phyloP scores from a whole-genome alignment of 352 stramenopile species.

The Phytophthora tentaculata region DNA sequence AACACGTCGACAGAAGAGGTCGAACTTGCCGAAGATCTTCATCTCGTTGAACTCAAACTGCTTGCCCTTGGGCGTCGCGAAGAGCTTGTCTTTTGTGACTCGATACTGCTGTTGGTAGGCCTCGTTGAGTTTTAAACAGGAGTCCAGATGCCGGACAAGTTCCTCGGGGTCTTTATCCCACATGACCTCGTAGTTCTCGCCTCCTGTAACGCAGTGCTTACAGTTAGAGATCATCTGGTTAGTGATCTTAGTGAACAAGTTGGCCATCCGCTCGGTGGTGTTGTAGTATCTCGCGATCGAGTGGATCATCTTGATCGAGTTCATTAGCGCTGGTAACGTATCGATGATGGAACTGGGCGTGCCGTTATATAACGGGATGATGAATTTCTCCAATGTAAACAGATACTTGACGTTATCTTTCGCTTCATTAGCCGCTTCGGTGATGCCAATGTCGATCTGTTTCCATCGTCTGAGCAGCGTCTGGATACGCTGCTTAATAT shows the following conservation, averaged over 20 bases:
- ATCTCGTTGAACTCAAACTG: slow-evolving; percentile 99
- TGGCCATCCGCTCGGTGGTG: slow-evolving; percentile 97
- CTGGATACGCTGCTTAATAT: slow-evolving; percentile 94
- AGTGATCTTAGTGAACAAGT: slow-evolving; percentile 98
- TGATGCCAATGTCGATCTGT: slow-evolving; percentile 98
- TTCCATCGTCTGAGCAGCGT: slow-evolving; percentile 96
- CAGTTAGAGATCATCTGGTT: slow-evolving; percentile 99
- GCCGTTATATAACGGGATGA: slow-evolving; percentile 90
- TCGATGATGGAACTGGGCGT: slow-evolving; percentile 98
- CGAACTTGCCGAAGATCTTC: slow-evolving; percentile 99
- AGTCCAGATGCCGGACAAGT: slow-evolving; percentile 94
- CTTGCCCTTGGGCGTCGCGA: slow-evolving; percentile 95
- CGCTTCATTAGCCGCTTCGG: slow-evolving; percentile 97
- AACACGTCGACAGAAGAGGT: slow-evolving; percentile 97
- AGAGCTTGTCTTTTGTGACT: slow-evolving; percentile 97
- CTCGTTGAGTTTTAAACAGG: slow-evolving; percentile 98
- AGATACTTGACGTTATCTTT: slow-evolving; percentile 99
- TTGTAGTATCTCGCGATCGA: slow-evolving; percentile 99
- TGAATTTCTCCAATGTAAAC: slow-evolving; percentile 98
- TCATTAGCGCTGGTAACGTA: slow-evolving; percentile 97
- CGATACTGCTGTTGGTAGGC: slow-evolving; percentile 99
- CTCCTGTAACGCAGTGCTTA: slow-evolving; percentile 93
- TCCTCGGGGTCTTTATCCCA: slow-evolving; percentile 96
- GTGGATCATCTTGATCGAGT: slow-evolving; percentile 99
- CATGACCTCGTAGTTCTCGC: slow-evolving; percentile 90